phyloP scores from a whole-genome alignment of 108 stramenopile species.

The Cylindrotheca fusiformis region DNA sequence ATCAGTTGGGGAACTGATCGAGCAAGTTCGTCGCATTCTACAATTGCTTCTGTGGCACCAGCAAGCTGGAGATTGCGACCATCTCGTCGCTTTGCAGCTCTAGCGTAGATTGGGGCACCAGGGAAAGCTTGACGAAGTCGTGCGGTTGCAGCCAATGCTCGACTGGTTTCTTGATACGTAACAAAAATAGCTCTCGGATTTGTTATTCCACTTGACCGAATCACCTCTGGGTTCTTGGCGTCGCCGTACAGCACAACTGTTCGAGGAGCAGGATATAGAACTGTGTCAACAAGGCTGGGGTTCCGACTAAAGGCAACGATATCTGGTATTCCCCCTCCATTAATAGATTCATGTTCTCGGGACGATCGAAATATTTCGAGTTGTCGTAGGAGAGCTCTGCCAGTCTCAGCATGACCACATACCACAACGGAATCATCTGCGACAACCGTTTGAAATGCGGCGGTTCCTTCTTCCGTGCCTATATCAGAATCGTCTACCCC shows the following conservation, averaged over 20 bases:
- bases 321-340: slow-evolving; percentile 24
- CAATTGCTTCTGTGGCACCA: slow-evolving; percentile 60
- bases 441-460: slow-evolving; percentile 22
- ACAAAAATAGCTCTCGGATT: slow-evolving; percentile 61
- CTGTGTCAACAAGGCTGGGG: slow-evolving; percentile 40
- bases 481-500: slow-evolving; percentile 1
- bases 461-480: not conserved
- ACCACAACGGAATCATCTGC: slow-evolving; percentile 62
- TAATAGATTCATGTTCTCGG: slow-evolving; percentile 6
- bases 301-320: slow-evolving; percentile 61
- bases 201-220: slow-evolving; percentile 45
- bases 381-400: slow-evolving; percentile 33
- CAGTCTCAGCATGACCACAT: slow-evolving; percentile 62
- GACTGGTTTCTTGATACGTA: slow-evolving; percentile 40
- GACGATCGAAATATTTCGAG: slow-evolving; percentile 15
- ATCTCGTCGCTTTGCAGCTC: slow-evolving; percentile 42
- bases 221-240: slow-evolving; percentile 49
- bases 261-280: slow-evolving; percentile 23
- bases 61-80: slow-evolving; percentile 37
- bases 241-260: slow-evolving; percentile 58
- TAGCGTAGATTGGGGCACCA: slow-evolving; percentile 51
- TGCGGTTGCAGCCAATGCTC: slow-evolving; percentile 39
- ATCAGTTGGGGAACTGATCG: slow-evolving; percentile 41
- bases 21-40: slow-evolving; percentile 59
- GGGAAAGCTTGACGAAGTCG: slow-evolving; percentile 38